Evolutionary conservation across 768 basidiomycete species (phyloP).

Genomic region (Pulveroboletus sp.): DNA sequence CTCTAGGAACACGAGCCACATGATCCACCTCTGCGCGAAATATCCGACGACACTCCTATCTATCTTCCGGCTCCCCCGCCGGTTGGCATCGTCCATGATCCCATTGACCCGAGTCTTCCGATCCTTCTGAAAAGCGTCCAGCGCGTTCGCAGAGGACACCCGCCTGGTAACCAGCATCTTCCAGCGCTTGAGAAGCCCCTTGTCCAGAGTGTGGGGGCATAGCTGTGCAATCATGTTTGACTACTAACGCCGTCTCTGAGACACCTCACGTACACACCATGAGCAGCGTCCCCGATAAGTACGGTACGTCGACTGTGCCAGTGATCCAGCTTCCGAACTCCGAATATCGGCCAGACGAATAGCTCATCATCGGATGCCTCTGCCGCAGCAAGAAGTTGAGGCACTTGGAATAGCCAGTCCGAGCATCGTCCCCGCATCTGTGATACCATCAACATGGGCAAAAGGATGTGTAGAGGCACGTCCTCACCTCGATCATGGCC

Average conservation of each 20-base stretch:
- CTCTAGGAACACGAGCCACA: slow-evolving; percentile 18
- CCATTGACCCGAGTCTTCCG: slow-evolving; percentile 24
- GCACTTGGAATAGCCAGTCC: slow-evolving; percentile 27
- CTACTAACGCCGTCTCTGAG: background rate
- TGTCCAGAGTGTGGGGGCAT: slow-evolving; percentile 33
- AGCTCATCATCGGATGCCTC: slow-evolving; percentile 14
- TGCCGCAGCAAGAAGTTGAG: slow-evolving; percentile 23
- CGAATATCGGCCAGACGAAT: slow-evolving; percentile 29
- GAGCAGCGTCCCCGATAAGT: slow-evolving; percentile 32
- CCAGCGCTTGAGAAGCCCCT: slow-evolving; percentile 30
- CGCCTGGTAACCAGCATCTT: slow-evolving; percentile 31
- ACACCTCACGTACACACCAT: slow-evolving; percentile 22
- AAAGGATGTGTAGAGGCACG: background rate
- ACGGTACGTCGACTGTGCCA: slow-evolving; percentile 27
- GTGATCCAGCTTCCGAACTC: slow-evolving; percentile 19
- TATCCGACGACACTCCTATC: slow-evolving; percentile 16
- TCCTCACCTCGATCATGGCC: slow-evolving; percentile 16
- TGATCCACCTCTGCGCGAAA: slow-evolving; percentile 24
- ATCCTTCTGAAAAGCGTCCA: slow-evolving; percentile 23
- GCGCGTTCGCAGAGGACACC: too few relatives aligned
- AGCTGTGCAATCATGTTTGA: slow-evolving; percentile 10
- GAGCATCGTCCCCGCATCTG: slow-evolving; percentile 27
- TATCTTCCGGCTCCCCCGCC: slow-evolving; percentile 23
- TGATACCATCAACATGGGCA: background rate
- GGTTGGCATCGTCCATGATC: slow-evolving; percentile 28